These are phyloP conservation scores for Pistacia atlantica DNA, from an alignment of 345 rosid species.

Conservation along the genomic window DNA sequence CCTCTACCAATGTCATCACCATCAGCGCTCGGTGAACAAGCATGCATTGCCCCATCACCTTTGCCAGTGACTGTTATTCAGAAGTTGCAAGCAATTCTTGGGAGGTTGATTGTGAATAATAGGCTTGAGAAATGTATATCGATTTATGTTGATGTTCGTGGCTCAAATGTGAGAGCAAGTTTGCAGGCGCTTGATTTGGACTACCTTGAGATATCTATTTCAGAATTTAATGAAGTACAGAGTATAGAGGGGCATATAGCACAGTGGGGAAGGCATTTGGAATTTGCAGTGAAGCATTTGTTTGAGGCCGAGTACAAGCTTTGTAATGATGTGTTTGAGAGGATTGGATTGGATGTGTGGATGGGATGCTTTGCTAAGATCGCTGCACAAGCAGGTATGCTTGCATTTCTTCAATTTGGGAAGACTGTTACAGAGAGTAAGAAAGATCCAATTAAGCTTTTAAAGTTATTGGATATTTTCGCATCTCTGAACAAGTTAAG, in stretches of 20 bases:
- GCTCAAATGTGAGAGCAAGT: conserved; percentile 88
- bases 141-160: conserved; percentile 88
- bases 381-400: conserved; percentile 95
- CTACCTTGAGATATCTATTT: conserved; percentile 85
- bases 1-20: conserved; percentile 91
- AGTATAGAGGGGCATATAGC: conserved; percentile 84
- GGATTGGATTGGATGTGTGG: conserved; percentile 82
- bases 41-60: conserved; percentile 87
- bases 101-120: conserved; percentile 82
- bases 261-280: conserved; percentile 97
- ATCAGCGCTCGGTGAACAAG: conserved; percentile 56
- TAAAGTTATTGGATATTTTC: conserved; percentile 88
- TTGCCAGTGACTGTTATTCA: conserved; percentile 85
- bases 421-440: conserved; percentile 91
- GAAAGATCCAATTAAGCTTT: conserved; percentile 92
- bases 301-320: conserved; percentile 95
- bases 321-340: conserved; percentile 94
- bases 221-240: conserved; percentile 88
- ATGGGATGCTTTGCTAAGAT: conserved; percentile 96
- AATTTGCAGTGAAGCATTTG: conserved; percentile 98
- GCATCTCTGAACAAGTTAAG: conserved; percentile 84
- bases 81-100: conserved; percentile 88
- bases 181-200: conserved; percentile 89
- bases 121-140: conserved; percentile 80
- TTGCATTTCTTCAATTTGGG: conserved; percentile 92